Conservation (phyloP, 306 rosid species). For the Erythrophleum fordii region DNA sequence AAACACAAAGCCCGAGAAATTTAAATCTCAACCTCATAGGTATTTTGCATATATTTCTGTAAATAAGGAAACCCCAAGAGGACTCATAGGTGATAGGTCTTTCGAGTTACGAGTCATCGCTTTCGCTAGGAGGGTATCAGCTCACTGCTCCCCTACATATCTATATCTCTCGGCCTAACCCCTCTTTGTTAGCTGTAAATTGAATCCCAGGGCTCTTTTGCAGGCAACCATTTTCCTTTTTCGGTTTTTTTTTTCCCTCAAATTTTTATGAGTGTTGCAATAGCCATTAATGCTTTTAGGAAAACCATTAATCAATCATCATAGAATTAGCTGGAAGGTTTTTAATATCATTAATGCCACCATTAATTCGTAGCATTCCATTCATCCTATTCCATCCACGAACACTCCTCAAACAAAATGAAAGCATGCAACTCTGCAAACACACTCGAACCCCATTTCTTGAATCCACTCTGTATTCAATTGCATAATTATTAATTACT, state of each 20-base stretch:
- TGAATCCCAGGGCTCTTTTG: slow-evolving; percentile 3
- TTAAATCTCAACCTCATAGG: slow-evolving; percentile 26
- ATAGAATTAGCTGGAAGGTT: slow-evolving; percentile 40
- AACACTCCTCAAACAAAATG: neutral
- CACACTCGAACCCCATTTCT: neutral
- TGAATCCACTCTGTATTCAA: neutral
- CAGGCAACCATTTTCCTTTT: slow-evolving; percentile 12
- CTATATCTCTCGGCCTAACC: neutral
- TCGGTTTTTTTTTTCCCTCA: neutral
- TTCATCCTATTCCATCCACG: neutral
- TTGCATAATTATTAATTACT: neutral
- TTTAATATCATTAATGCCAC: slow-evolving; percentile 18
- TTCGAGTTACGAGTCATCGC: slow-evolving; percentile 46
- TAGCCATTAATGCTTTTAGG: slow-evolving; percentile 50
- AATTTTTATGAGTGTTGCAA: slow-evolving; percentile 13
- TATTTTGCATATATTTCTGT: slow-evolving; percentile 33
- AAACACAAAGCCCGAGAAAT: slow-evolving; percentile 52
- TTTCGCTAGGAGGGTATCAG: slow-evolving; percentile 43
- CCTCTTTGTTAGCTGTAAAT: slow-evolving; percentile 34
- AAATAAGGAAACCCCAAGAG: slow-evolving; percentile 41
- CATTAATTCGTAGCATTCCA: neutral
- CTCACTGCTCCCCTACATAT: neutral
- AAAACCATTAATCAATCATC: slow-evolving; percentile 29
- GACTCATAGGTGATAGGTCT: slow-evolving; percentile 33
- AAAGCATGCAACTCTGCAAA: neutral